Base-by-base conservation (phyloP, 192 early-diverging fungal species). In the Backusella parvicylindrica region DNA sequence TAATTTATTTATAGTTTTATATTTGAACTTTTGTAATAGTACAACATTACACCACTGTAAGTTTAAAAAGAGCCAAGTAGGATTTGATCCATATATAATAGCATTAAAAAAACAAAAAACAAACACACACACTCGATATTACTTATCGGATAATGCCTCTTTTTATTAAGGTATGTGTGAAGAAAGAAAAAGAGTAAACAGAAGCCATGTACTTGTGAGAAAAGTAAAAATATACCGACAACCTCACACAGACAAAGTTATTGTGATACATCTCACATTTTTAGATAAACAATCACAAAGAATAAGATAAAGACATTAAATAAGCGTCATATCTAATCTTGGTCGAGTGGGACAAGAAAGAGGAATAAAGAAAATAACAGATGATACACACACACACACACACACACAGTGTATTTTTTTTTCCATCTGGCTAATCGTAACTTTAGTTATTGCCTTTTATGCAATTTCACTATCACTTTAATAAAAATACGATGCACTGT, bases 221-320 rank as follows among this genome's bases (percentile, higher is more conserved):
- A 53, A 53, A 53, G 21, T 21, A 53, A 21, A 53, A 21, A 53
- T 53, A 53, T 21, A 53, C 6, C 18, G 50, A 53, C 21, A 53
- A n/a, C 50, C 21, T 53, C 50, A 7, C 50, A 53, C 50, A 53
- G 50, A 53, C 18, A 53, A 23, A 53, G 50, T 26, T 53, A n/a
- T 53, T 53, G n/a, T 53, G 50, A 53, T 53, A 53, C 50, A 53
- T 53, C 50, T 53, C 50, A n/a, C 50, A 18, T 53, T 53, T 53
- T 53, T 53, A 9, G 50, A 53, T 53, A 53, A 9, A 11, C 11
- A 38, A 26, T n/a, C 50, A 23, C 50, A 53, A 26, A 11, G 21
- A 53, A 53, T 9, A 38, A 53, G 50, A 53, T 53, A 53, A 53
- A 53, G 21, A 7, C 50, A 53, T 53, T 11, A 53, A 53, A 53